A percentile compares a stretch with the other conserved stretches of the same genome.
These are phyloP conservation scores for Pholiota microspora DNA, from an alignment of 768 basidiomycete species.

Conservation along the genomic window DNA sequence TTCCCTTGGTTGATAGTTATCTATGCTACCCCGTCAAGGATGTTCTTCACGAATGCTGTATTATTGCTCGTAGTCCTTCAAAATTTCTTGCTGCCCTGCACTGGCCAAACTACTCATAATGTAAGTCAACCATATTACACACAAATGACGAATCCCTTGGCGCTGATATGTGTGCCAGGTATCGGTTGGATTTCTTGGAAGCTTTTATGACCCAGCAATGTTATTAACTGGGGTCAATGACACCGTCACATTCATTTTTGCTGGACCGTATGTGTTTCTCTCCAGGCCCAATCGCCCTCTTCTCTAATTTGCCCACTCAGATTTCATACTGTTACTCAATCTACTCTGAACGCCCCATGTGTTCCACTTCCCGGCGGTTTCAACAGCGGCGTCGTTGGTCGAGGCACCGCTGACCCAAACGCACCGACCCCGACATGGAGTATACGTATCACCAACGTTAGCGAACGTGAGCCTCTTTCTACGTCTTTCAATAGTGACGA, in stretches of 20 bases:
- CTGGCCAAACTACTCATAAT: slow-evolving; percentile 11
- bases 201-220: slow-evolving; percentile 36
- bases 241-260: slow-evolving; percentile 37
- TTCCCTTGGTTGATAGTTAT: neutral
- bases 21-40: slow-evolving; percentile 4
- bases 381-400: slow-evolving; percentile 30
- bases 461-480: slow-evolving; percentile 13
- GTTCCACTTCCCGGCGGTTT: slow-evolving; percentile 38
- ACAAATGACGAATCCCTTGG: slow-evolving; percentile 27
- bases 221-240: slow-evolving; percentile 33
- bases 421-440: slow-evolving; percentile 27
- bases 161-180: slow-evolving; percentile 24
- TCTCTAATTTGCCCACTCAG: slow-evolving; percentile 15
- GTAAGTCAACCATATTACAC: slow-evolving; percentile 6
- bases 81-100: slow-evolving; percentile 1
- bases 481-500: neutral
- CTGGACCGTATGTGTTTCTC: slow-evolving; percentile 27
- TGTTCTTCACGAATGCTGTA: neutral
- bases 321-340: slow-evolving; percentile 40
- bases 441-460: slow-evolving; percentile 30
- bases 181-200: slow-evolving; percentile 39
- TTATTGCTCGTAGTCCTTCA: neutral
- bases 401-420: slow-evolving; percentile 17
- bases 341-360: slow-evolving; percentile 35
- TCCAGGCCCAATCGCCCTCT: slow-evolving; percentile 17